These are phyloP conservation scores for Phytophthora kernoviae DNA, from an alignment of 352 stramenopile species.

Conservation along the genomic window DNA sequence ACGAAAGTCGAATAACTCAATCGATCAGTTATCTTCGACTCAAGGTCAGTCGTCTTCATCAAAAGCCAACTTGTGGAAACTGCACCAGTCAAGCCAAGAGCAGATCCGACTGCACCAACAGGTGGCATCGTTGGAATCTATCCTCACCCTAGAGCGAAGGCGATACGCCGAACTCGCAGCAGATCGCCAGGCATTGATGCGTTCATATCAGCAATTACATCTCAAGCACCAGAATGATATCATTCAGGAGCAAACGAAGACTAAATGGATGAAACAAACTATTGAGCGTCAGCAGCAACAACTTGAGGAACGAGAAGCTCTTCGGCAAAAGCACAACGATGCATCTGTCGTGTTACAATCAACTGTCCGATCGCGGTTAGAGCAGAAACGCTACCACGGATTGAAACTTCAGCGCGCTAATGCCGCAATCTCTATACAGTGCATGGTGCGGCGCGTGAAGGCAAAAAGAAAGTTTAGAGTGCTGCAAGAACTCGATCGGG, in stretches of 20 bases:
- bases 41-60: conserved; percentile 4
- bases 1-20: no score
- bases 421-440: conserved; percentile 51
- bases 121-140: conserved; percentile 21
- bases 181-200: conserved; percentile 35
- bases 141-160: conserved; percentile 35
- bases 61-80: conserved; percentile 21
- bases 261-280: conserved; percentile 44
- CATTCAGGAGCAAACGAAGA: conserved; percentile 47
- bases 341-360: conserved; percentile 72
- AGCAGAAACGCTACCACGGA: conserved; percentile 69
- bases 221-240: conserved; percentile 51
- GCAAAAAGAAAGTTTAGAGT: conserved; percentile 18
- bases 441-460: conserved; percentile 24
- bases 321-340: conserved; percentile 37
- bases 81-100: conserved; percentile 33
- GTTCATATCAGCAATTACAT: conserved; percentile 44
- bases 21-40: no score
- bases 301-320: conserved; percentile 40
- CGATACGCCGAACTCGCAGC: conserved; percentile 33
- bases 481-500: conserved; percentile 23
- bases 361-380: conserved; percentile 51
- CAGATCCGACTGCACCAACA: conserved; percentile 27
- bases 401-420: conserved; percentile 47
- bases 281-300: conserved; percentile 46